Base-by-base conservation (phyloP, 139 green algal species). In the Chlamydomonas schloesseri region DNA sequence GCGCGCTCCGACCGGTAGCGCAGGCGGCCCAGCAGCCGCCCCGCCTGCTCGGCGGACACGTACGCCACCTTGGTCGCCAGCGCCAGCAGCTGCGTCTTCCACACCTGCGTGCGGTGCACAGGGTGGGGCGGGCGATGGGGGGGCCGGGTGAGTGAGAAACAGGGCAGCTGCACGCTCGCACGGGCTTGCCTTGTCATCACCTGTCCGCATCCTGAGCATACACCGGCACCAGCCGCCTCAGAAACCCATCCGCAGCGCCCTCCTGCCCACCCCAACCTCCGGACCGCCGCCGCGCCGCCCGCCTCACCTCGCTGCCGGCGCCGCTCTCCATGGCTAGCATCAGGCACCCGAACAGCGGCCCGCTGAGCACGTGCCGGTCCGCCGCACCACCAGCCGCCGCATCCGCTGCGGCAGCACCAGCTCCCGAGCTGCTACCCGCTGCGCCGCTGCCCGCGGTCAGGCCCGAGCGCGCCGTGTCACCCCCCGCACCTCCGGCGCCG, bases 31-130 rank as follows among this genome's bases (percentile, higher is more conserved):
- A 84, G 78, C 64, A 84, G 78, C 18, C 42, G 42, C 20, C 78
- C 78, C 36, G 78, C 60, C 60, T 84, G 78, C 42, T 50, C 64
- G 8, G 64, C n/a, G 0, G 42, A 36, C 42, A 84, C n/a, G 65
- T 84, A 84, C 13, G 78, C 29, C 46, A 84, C 78, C 64, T 74
- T 74, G 64, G 78, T 84, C 11, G 78, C 78, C 64, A 84, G 78
- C 29, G 17, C 31, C 18, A 84, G 64, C 78, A 84, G 78, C 78
- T 84, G 78, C 42, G 78, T 84, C 46, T 74, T 84, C 78, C 78
- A 84, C 64, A 84, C 76, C 76, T 83, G 60, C n/a, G n/a, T n/a
- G n/a, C n/a, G n/a, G n/a, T n/a, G n/a, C 9, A 36, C 14, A 23
- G 29, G 64, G 29, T 1, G 64, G 29, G n/a, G 11, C 3, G n/a